Evolutionary conservation across 257 asterid species (phyloP).

Genomic region (Nemophila menziesii): DNA sequence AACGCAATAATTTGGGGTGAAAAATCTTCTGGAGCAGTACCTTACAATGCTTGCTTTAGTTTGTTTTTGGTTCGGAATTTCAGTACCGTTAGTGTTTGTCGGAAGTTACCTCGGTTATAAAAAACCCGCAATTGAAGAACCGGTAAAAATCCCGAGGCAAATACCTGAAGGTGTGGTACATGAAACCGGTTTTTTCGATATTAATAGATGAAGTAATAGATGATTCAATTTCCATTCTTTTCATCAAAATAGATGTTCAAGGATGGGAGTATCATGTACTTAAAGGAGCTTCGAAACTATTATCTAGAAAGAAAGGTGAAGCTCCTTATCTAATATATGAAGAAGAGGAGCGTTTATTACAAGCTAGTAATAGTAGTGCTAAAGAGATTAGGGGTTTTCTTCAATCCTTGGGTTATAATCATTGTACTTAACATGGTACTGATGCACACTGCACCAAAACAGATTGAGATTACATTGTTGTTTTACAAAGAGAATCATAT

Average conservation of each 20-base stretch:
- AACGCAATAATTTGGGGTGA: too few species aligned
- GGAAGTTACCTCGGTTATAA: too few species aligned
- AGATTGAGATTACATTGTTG: not conserved
- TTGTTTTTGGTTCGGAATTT: too few species aligned
- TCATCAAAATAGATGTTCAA: slow-evolving; percentile 91
- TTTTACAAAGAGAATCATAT: not conserved
- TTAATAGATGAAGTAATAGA: slow-evolving; percentile 56
- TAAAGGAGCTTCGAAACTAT: slow-evolving; percentile 69
- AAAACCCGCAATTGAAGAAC: too few species aligned
- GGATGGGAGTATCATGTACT: slow-evolving; percentile 99
- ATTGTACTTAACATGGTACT: slow-evolving; percentile 66
- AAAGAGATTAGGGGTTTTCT: slow-evolving; percentile 72
- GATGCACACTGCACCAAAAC: slow-evolving; percentile 92
- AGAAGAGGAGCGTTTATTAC: slow-evolving; percentile 84
- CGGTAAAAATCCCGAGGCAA: too few species aligned
- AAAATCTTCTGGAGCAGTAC: too few species aligned
- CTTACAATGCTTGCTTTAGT: too few species aligned
- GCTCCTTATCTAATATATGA: slow-evolving; percentile 94
- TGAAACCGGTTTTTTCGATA: too few species aligned
- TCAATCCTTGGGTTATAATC: slow-evolving; percentile 48
- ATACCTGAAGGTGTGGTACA: too few species aligned
- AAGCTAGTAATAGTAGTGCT: slow-evolving; percentile 89
- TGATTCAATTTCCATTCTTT: slow-evolving; percentile 55
- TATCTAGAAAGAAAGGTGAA: slow-evolving; percentile 73
- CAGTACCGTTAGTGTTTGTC: too few species aligned